Evolutionary conservation across 169 alveolate species (phyloP).

Genomic region (Plasmodium gonderi): DNA sequence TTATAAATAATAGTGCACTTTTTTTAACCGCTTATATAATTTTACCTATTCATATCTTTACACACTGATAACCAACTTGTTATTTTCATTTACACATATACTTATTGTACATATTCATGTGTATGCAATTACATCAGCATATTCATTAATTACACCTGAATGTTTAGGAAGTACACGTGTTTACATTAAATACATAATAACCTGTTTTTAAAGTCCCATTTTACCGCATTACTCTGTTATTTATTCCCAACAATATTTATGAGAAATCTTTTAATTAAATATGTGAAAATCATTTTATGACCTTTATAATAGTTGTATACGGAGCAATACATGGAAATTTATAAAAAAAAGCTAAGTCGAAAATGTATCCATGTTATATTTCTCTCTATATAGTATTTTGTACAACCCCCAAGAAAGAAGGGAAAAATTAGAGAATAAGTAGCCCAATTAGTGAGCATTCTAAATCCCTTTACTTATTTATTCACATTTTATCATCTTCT

Average conservation of each 20-base stretch:
- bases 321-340: not conserved
- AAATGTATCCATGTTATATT: not conserved
- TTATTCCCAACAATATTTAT: not conserved
- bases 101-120: not conserved
- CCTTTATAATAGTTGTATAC: not conserved
- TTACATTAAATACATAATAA: not conserved
- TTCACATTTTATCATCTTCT: not conserved
- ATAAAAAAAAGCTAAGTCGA: not conserved
- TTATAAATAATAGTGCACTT: not conserved
- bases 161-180: not conserved
- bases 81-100: not conserved
- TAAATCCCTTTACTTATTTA: not conserved
- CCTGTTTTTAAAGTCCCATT: not conserved
- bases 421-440: not conserved
- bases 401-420: not conserved
- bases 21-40: not conserved
- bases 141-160: not conserved
- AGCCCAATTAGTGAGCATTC: not conserved
- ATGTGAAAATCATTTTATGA: slow-evolving; percentile 12
- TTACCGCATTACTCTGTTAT: not conserved
- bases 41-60: not conserved
- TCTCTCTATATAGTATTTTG: not conserved
- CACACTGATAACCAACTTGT: not conserved
- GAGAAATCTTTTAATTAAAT: slow-evolving; percentile 8
- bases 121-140: not conserved